These are phyloP conservation scores for Pelargonium citronellum DNA, from an alignment of 441 rosid species.

Conservation along the genomic window DNA sequence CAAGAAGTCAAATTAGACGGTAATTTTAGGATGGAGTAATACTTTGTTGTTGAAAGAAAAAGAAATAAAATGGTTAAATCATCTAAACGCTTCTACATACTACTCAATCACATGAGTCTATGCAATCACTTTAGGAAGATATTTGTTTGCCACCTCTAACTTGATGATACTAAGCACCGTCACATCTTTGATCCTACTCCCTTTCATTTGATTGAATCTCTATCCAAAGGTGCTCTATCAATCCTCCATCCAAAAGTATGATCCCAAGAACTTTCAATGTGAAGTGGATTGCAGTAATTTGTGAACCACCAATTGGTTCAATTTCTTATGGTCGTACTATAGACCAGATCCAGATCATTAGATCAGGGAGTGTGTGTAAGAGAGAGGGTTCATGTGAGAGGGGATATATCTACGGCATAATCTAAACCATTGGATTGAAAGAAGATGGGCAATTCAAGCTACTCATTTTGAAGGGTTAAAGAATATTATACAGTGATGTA, in stretches of 20 bases:
- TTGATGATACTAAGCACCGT: neutral
- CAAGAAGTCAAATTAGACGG: too few species aligned
- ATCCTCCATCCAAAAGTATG: neutral
- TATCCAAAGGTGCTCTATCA: neutral
- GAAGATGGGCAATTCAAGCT: too few species aligned
- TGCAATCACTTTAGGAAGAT: neutral
- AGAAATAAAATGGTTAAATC: too few species aligned
- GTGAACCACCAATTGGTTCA: too few species aligned
- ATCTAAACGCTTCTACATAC: neutral
- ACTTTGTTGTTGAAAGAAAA: neutral
- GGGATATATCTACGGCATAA: too few species aligned
- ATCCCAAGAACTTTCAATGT: neutral
- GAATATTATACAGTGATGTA: neutral
- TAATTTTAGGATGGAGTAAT: slow-evolving; percentile 58
- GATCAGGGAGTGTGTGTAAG: too few species aligned
- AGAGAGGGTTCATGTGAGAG: too few species aligned
- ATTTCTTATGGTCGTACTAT: too few species aligned
- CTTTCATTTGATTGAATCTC: neutral
- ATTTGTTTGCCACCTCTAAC: neutral
- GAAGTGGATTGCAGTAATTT: too few species aligned
- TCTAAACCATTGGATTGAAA: too few species aligned
- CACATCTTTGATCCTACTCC: neutral
- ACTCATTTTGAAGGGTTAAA: too few species aligned
- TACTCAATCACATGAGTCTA: neutral
- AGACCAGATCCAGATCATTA: too few species aligned